Conservation (phyloP, 257 asterid genomes). For the Leonotis leonurus region DNA sequence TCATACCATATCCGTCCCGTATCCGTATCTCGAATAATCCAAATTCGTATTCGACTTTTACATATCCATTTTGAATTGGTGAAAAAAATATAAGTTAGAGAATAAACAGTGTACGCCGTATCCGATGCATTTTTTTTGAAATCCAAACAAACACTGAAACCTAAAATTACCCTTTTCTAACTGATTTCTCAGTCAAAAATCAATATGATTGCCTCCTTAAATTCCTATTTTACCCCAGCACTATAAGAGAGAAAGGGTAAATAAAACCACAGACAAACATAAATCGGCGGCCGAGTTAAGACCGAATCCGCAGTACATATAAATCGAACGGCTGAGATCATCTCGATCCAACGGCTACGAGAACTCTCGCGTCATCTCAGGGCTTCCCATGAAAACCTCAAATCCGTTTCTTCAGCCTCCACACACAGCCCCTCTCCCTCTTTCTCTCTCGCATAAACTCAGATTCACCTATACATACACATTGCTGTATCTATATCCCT, state of each 20-base stretch:
- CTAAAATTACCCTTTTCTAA: too few relatives aligned
- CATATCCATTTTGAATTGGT: too few relatives aligned
- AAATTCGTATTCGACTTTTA: too few relatives aligned
- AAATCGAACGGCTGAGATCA: conserved; percentile 25
- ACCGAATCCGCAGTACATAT: conserved; percentile 7
- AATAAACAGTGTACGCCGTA: too few relatives aligned
- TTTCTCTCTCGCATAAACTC: conserved; percentile 19
- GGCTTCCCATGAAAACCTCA: conserved; percentile 53
- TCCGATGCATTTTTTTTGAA: too few relatives aligned
- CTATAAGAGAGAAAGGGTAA: conserved; percentile 7
- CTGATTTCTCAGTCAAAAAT: too few relatives aligned
- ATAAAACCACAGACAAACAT: background rate
- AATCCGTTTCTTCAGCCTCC: conserved; percentile 47
- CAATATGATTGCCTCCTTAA: too few relatives aligned
- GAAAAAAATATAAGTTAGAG: too few relatives aligned
- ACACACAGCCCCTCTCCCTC: conserved; percentile 14
- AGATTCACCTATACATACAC: conserved; percentile 31
- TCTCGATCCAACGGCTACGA: conserved; percentile 33
- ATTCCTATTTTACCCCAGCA: background rate
- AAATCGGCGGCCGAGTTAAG: conserved; percentile 27
- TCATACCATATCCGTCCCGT: too few relatives aligned
- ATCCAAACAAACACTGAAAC: too few relatives aligned
- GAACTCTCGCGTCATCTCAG: conserved; percentile 32
- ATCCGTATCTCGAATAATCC: too few relatives aligned
- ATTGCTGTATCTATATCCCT: background rate